Base-by-base conservation (phyloP, 495 filamentous ascomycete species). In the Cercophora newfieldiana region DNA sequence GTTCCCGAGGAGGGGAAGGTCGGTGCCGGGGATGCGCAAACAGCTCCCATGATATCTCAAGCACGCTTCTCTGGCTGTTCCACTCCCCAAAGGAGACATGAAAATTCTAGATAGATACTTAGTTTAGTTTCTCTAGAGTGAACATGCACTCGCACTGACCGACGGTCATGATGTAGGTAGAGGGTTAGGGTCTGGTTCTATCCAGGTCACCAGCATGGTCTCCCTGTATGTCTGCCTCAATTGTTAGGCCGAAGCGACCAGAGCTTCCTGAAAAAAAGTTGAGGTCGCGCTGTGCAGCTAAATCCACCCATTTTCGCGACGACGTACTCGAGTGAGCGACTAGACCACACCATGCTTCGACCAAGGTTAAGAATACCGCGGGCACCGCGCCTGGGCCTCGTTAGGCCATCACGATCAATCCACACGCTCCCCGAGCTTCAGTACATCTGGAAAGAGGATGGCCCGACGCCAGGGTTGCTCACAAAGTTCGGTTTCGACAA, bases 401-500 rank as follows among this genome's bases (percentile, higher is more conserved):
- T 66, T 56, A 53, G 72, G 66, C 69, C 71, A 61, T 25, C 49
- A 19, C 54, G 26, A n/a, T 54, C 49, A 16, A 22, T 31, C 48
- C 59, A 63, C 37, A 51, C 73, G 51, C 83, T 96, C 70, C 44
- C 57, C 72, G 77, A 88, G 66, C 72, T 78, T 21, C n/a, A 18
- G 10, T 25, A 54, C 16, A 8, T 61, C 59, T 21, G 18, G 53
- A 67, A 83, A 61, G 68, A 91, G 66, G 91, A 90, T 54, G 79
- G 96, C 10, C 83, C 86, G 18, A 86, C 16, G 19, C n/a, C 25
- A 14, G 24, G 85, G 7, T 80, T 97, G 51, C 79, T 96, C 59
- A 86, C 88, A 0, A 77, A 83, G 1, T 79, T 80, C 48, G 91
- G 82, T 12, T 93, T 90, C 74, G 80, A 89, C 61, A 85, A 90